Evolutionary conservation across 208 protist genomes (phyloP).

Genomic region (Leishmania mexicana): DNA sequence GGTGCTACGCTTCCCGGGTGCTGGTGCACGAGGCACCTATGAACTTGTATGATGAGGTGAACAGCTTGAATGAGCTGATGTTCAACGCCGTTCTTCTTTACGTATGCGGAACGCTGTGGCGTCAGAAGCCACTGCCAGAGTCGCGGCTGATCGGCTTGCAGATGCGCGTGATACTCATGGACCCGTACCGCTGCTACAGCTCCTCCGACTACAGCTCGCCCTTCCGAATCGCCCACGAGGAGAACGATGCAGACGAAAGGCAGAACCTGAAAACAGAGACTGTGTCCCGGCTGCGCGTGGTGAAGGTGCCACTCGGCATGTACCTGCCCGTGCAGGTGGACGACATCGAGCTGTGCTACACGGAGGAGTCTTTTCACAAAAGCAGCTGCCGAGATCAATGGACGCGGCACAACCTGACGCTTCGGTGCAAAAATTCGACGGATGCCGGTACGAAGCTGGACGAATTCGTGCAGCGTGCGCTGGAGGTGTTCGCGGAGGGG

Average conservation of each 20-base stretch:
- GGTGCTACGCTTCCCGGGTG: constrained; percentile 8
- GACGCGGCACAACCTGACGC: constrained; percentile 2
- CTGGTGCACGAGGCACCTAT: constrained; percentile 32
- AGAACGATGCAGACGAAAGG: background rate
- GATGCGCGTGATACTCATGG: constrained; percentile 57
- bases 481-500: constrained; percentile 26
- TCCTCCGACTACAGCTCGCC: constrained; percentile 45
- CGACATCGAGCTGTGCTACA: constrained; percentile 7
- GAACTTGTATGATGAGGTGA: constrained; percentile 22
- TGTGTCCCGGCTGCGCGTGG: constrained; percentile 6
- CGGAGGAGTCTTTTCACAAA: background rate
- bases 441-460: constrained; percentile 17
- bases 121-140: constrained; percentile 28
- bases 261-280: constrained; percentile 12
- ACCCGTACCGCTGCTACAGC: constrained; percentile 52
- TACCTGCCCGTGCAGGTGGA: constrained; percentile 10
- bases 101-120: constrained; percentile 44
- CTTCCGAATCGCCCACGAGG: constrained; percentile 27
- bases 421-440: constrained; percentile 1
- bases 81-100: constrained; percentile 77
- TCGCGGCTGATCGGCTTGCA: constrained; percentile 41
- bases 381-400: background rate
- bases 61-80: constrained; percentile 54
- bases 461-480: constrained; percentile 24
- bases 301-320: constrained; percentile 1